phyloP scores from a whole-genome alignment of 768 basidiomycete genomes.

The Pleurotus tuber-regium region DNA sequence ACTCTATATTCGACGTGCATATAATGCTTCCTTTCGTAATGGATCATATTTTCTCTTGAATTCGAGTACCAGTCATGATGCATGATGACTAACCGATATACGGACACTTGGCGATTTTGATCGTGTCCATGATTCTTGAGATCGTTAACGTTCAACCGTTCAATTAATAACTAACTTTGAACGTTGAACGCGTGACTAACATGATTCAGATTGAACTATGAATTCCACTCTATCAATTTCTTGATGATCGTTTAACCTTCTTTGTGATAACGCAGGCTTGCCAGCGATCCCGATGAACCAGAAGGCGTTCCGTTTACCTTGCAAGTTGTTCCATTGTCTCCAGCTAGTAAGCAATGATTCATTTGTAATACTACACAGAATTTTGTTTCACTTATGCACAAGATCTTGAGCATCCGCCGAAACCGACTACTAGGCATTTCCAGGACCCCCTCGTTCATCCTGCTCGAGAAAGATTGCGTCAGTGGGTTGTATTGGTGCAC shows the following conservation, averaged over 20 bases:
- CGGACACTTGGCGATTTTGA: neutral
- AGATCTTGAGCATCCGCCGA: constrained; percentile 1
- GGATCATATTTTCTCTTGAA: constrained; percentile 1
- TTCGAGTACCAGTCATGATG: neutral
- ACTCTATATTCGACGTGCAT: constrained; percentile 2
- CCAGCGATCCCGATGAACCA: neutral
- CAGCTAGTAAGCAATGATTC: neutral
- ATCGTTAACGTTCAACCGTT: neutral
- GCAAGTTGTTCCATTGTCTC: neutral
- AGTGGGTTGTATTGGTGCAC: constrained; percentile 44
- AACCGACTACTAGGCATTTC: neutral
- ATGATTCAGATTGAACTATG: too few species aligned
- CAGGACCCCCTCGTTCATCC: neutral
- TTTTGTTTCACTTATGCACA: constrained; percentile 3
- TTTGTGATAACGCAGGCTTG: neutral
- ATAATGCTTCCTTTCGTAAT: constrained; percentile 1
- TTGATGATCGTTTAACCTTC: neutral
- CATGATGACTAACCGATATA: neutral
- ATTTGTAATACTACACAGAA: neutral
- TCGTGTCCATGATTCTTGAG: neutral
- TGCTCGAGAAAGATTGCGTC: constrained; percentile 26
- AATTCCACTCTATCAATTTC: neutral
- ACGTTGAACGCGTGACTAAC: too few species aligned
- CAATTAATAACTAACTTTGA: too few species aligned
- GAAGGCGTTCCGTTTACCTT: constrained; percentile 7